These are phyloP conservation scores for Neurospora sp. DNA, from an alignment of 495 filamentous ascomycete species.

Conservation along the genomic window DNA sequence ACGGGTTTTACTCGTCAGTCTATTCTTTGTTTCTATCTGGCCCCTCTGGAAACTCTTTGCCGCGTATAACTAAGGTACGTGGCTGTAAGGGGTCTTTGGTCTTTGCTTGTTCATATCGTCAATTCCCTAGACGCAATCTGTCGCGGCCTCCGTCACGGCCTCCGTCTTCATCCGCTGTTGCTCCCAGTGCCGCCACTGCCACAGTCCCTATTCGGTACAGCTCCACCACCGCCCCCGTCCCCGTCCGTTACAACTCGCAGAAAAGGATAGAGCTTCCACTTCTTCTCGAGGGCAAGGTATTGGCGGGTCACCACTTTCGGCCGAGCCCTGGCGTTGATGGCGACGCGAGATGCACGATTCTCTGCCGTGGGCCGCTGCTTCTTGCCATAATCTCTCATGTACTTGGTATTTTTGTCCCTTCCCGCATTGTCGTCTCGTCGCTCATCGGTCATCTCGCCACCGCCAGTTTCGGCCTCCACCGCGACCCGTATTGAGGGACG, in stretches of 20 bases:
- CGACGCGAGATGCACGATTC: background rate
- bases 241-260: background rate
- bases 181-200: background rate
- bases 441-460: background rate
- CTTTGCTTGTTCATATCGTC: background rate
- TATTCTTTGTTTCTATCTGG: background rate
- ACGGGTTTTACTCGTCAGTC: background rate
- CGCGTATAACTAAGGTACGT: background rate
- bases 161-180: background rate
- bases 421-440: background rate
- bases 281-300: background rate
- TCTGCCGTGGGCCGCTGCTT: background rate
- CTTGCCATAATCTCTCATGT: background rate
- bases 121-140: background rate
- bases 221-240: background rate
- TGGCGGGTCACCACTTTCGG: background rate
- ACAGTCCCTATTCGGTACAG: too few species aligned
- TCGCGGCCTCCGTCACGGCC: background rate
- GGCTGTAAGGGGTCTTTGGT: background rate
- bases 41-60: too few species aligned
- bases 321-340: background rate
- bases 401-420: background rate
- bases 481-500: too few species aligned
- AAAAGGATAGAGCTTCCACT: background rate
- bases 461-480: background rate